phyloP scores from a whole-genome alignment of 441 rosid genomes.

The Adansonia madagascariensis region DNA sequence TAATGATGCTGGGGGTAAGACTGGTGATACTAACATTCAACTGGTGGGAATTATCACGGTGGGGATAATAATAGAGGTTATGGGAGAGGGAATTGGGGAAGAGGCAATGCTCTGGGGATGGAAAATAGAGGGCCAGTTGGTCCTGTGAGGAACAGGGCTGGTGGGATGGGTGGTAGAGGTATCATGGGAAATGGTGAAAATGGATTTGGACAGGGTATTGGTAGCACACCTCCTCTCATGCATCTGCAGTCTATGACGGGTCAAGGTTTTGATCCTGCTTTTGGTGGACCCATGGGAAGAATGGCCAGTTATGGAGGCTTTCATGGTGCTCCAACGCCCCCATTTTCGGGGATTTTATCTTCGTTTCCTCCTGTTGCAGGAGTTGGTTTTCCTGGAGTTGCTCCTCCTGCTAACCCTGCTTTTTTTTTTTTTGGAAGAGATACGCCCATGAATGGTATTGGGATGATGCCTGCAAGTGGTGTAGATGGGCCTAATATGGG shows the following conservation, averaged over 20 bases:
- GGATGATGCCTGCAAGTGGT: slow-evolving; percentile 72
- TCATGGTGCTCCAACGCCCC: slow-evolving; percentile 72
- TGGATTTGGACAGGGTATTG: slow-evolving; percentile 78
- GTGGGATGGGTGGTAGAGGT: slow-evolving; percentile 72
- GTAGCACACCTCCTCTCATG: slow-evolving; percentile 63
- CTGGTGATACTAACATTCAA: slow-evolving; percentile 42
- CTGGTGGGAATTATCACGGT: slow-evolving; percentile 71
- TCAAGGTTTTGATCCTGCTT: slow-evolving; percentile 79
- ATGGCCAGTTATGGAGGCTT: slow-evolving; percentile 76
- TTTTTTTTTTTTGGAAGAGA: slow-evolving; percentile 58
- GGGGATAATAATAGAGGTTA: slow-evolving; percentile 64
- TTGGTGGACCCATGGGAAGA: slow-evolving; percentile 77
- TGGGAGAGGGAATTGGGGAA: slow-evolving; percentile 82
- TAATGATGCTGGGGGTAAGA: slow-evolving; percentile 42
- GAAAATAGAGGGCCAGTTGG: slow-evolving; percentile 38
- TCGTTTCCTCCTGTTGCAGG: slow-evolving; percentile 69
- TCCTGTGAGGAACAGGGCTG: slow-evolving; percentile 70
- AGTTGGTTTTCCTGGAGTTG: slow-evolving; percentile 71
- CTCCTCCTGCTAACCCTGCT: slow-evolving; percentile 88
- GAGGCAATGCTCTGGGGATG: slow-evolving; percentile 65
- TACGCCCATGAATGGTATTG: slow-evolving; percentile 78
- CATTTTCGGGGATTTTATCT: slow-evolving; percentile 63
- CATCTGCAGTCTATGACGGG: slow-evolving; percentile 76
- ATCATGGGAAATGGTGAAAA: slow-evolving; percentile 74
- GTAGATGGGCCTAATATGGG: slow-evolving; percentile 32